Base-by-base conservation (phyloP, 2,329 filamentous ascomycete genomes). In the Leptodontidium sp. region DNA sequence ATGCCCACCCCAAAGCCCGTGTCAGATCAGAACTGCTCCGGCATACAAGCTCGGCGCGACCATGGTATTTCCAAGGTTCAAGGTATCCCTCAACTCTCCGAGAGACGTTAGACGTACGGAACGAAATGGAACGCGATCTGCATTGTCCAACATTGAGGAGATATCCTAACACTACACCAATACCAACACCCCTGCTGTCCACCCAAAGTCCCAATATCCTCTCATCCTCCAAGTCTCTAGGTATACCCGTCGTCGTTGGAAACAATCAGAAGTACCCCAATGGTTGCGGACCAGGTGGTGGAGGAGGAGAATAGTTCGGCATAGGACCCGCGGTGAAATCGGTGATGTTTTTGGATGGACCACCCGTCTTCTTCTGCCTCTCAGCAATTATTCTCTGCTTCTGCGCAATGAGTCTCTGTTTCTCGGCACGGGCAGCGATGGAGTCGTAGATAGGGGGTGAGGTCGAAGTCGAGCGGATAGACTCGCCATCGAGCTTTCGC, bases 401-500 rank as follows among this genome's bases (percentile, higher is more conserved):
- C 35, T 59, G 35, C 21, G 35, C 57, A 29, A 59, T 59, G 21
- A 43, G 57, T 40, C 35, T 26, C 21, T 40, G 57, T 26, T 35
- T 55, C 57, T 59, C 35, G 15, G 57, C 57, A 26, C 57, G 57
- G 9, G 57, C 57, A 1, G 57, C 57, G 35, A 45, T 45, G 11
- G 57, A 26, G 38, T 59, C 57, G 57, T 26, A 59, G 35, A 43
- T 40, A 4, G 35, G 57, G 7, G 35, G 35, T 2, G 57, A 59
- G 21, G 35, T 59, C 2, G 57, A 43, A 12, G 11, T 40, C 35
- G 35, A 40, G 38, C 57, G 57, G 57, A 59, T 26, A 11, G 57
- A 59, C n/a, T 14, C 12, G 5, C 57, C 57, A 17, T 59, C 38
- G 11, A 59, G 38, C 57, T 59, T 59, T 45, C 57, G 57, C 57